These are phyloP conservation scores for Raphanus raphanistrum DNA, from an alignment of 345 rosid genomes.

Conservation along the genomic window DNA sequence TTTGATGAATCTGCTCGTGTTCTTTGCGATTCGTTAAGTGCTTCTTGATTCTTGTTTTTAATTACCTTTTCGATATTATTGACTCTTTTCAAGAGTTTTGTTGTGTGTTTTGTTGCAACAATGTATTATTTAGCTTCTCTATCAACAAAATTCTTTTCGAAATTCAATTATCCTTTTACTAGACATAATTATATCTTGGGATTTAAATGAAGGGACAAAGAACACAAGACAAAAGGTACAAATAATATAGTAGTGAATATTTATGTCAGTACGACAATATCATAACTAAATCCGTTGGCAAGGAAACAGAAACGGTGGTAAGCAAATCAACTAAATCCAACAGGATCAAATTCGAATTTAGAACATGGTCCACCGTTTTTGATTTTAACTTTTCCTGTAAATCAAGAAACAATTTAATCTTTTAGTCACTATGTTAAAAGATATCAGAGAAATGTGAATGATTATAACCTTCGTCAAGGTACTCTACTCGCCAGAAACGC, in stretches of 20 bases:
- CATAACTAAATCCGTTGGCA: not conserved
- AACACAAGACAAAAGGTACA: not conserved
- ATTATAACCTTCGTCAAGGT: too few relatives aligned
- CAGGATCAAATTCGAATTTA: too few relatives aligned
- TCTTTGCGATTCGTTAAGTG: constrained; percentile 8
- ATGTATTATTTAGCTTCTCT: not conserved
- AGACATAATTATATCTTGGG: constrained; percentile 1
- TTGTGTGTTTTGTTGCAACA: not conserved
- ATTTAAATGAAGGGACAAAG: not conserved
- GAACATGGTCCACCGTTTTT: too few relatives aligned
- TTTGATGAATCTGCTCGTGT: constrained; percentile 22
- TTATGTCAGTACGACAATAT: not conserved
- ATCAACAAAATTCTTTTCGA: constrained; percentile 7
- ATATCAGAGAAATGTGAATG: too few relatives aligned
- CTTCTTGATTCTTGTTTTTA: not conserved
- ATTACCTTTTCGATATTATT: not conserved
- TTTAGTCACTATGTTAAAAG: too few relatives aligned
- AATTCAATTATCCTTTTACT: not conserved
- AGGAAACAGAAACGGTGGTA: too few relatives aligned
- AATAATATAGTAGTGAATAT: not conserved
- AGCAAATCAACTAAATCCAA: too few relatives aligned
- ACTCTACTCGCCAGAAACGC: too few relatives aligned
- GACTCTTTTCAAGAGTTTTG: constrained; percentile 8
- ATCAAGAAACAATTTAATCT: too few relatives aligned
- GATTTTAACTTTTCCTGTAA: too few relatives aligned